phyloP scores from a whole-genome alignment of 352 stramenopile genomes.

The Phytopythium delawarense region DNA sequence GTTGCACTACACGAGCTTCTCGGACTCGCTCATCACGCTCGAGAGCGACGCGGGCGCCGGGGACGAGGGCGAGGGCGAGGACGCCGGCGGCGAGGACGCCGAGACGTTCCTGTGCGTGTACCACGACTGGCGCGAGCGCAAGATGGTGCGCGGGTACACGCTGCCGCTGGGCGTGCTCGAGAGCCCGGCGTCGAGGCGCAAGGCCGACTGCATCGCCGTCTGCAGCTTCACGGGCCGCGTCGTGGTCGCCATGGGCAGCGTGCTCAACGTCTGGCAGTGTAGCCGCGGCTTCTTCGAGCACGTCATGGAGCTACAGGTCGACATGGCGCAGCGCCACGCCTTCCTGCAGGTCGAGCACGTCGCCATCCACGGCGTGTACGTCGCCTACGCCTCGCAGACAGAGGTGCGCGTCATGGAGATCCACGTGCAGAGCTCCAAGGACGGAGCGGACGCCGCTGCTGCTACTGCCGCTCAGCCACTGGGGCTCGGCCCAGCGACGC shows the following conservation, averaged over 20 bases:
- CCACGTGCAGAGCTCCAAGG: conserved; percentile 48
- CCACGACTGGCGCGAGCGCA: conserved; percentile 80
- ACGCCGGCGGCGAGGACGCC: conserved; percentile 29
- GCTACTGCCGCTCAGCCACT: background rate
- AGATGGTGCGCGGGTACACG: conserved; percentile 80
- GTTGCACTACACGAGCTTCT: conserved; percentile 85
- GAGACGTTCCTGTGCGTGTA: conserved; percentile 87
- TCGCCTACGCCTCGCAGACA: conserved; percentile 68
- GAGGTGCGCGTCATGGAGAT: conserved; percentile 85
- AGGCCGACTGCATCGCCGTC: conserved; percentile 68
- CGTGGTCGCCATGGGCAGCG: conserved; percentile 64
- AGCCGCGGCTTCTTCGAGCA: conserved; percentile 85
- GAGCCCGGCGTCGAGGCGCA: conserved; percentile 41
- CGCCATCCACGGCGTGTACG: conserved; percentile 75
- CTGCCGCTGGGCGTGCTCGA: conserved; percentile 73
- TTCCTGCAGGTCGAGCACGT: conserved; percentile 74
- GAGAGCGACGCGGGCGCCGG: conserved; percentile 47
- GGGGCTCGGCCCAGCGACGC: conserved; percentile 10
- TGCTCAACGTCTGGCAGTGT: conserved; percentile 86
- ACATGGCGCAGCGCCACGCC: conserved; percentile 67
- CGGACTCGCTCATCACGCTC: conserved; percentile 80
- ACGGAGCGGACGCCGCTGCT: conserved; percentile 14
- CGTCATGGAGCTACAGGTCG: conserved; percentile 85
- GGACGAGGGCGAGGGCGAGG: conserved; percentile 22
- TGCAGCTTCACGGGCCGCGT: conserved; percentile 83